These are phyloP conservation scores for Solanum hybrid DNA, from an alignment of 305 asterid species.

Conservation along the genomic window DNA sequence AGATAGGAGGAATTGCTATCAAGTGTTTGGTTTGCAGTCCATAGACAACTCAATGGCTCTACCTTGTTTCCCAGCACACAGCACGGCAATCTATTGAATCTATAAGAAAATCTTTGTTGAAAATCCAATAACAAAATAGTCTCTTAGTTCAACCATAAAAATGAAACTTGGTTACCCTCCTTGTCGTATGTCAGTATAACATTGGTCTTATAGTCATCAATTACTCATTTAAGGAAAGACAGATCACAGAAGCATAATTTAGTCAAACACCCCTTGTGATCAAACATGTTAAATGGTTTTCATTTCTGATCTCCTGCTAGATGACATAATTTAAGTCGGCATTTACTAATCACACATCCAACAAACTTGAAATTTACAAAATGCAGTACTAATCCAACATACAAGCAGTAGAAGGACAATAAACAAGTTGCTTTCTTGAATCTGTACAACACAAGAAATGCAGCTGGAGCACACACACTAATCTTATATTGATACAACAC, in stretches of 20 bases:
- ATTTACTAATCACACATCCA: background rate
- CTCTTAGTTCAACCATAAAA: background rate
- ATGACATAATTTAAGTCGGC: background rate
- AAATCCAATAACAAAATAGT: background rate
- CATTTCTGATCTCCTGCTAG: background rate
- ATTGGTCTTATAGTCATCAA: background rate
- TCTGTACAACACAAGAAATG: background rate
- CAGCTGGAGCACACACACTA: background rate
- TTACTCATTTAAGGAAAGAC: background rate
- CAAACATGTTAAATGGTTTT: background rate
- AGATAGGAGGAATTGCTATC: background rate
- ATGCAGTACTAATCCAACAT: background rate
- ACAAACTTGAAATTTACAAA: background rate
- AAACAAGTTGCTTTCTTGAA: background rate
- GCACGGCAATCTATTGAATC: conserved; percentile 54
- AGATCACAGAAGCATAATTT: background rate
- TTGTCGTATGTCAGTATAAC: background rate
- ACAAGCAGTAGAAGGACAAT: background rate
- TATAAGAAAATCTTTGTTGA: background rate
- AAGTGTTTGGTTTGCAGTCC: conserved; percentile 69
- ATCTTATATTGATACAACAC: background rate
- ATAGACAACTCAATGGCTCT: conserved; percentile 70
- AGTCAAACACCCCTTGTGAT: background rate
- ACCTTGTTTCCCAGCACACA: conserved; percentile 70
- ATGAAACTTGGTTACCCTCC: background rate